Percentiles rank a stretch among this genome's conserved stretches.
Conservation (phyloP, 2,329 filamentous ascomycete genomes). For the Ceratocystiopsis sp. region DNA sequence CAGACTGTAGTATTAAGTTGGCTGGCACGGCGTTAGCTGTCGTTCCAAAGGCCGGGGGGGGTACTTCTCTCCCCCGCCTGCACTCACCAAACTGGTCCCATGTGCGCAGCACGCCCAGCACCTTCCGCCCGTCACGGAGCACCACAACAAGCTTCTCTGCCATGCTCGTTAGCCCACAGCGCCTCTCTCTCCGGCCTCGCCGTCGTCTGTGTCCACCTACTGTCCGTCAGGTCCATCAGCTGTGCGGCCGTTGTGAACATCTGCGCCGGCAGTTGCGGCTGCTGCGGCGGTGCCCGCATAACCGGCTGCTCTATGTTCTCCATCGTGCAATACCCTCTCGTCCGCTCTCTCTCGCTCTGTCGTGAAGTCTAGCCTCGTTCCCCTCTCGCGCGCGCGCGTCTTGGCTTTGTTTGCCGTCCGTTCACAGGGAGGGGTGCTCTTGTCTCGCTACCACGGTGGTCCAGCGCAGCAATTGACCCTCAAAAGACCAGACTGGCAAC, state of each 20-base stretch:
- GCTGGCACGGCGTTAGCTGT: slow-evolving; percentile 30
- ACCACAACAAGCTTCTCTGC: slow-evolving; percentile 80
- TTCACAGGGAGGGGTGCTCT: too few relatives aligned
- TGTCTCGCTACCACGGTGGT: too few relatives aligned
- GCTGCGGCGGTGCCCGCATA: slow-evolving; percentile 24
- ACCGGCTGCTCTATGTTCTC: slow-evolving; percentile 13
- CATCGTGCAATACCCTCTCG: slow-evolving; percentile 7
- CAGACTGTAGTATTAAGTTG: slow-evolving; percentile 88
- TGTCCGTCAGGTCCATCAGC: slow-evolving; percentile 89
- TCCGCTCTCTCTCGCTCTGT: too few relatives aligned
- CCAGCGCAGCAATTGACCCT: too few relatives aligned
- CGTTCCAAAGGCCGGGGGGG: neutral
- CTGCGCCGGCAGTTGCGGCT: slow-evolving; percentile 63
- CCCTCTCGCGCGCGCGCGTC: too few relatives aligned
- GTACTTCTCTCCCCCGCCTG: neutral
- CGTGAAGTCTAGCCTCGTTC: too few relatives aligned
- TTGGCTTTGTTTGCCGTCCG: too few relatives aligned
- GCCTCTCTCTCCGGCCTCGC: neutral
- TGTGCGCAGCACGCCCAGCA: slow-evolving; percentile 79
- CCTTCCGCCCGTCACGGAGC: slow-evolving; percentile 81
- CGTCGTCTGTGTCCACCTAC: slow-evolving; percentile 34
- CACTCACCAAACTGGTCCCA: slow-evolving; percentile 93
- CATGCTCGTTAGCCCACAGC: neutral
- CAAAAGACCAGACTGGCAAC: too few relatives aligned
- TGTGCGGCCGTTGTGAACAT: slow-evolving; percentile 98